phyloP scores from a whole-genome alignment of 257 asterid genomes.

The Solanum tarapatanum region DNA sequence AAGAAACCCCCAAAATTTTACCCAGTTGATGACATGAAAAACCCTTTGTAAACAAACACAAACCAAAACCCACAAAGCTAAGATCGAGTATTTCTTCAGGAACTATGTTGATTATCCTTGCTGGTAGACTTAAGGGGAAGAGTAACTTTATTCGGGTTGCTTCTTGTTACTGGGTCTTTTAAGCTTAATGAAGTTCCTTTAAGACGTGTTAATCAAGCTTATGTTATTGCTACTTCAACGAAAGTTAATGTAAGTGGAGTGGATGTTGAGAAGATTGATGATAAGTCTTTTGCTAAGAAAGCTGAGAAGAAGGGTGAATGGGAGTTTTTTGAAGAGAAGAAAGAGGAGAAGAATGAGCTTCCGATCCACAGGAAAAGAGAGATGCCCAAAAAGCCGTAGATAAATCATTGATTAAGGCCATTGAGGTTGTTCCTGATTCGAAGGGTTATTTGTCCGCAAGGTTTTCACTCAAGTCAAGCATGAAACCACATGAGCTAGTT shows the following conservation, averaged over 20 bases:
- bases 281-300: background rate
- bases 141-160: constrained; percentile 34
- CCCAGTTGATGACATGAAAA: constrained; percentile 39
- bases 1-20: constrained; percentile 33
- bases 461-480: too few species aligned
- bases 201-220: constrained; percentile 4
- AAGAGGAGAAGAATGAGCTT: background rate
- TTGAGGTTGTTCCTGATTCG: too few species aligned
- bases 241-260: background rate
- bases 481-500: too few species aligned
- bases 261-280: background rate
- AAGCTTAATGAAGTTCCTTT: background rate
- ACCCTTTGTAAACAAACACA: constrained; percentile 34
- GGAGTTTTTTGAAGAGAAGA: background rate
- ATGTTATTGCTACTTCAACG: background rate
- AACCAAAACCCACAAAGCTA: constrained; percentile 37
- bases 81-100: constrained; percentile 43
- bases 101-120: constrained; percentile 29
- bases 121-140: constrained; percentile 41
- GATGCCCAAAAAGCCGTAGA: too few species aligned
- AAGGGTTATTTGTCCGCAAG: too few species aligned
- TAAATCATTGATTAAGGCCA: too few species aligned
- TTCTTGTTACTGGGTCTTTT: constrained; percentile 33
- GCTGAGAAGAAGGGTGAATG: background rate
- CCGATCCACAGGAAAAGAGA: too few species aligned